Percentiles rank a stretch among this genome's conserved stretches.
These are phyloP conservation scores for Lasiodiplodia theobromae DNA, from an alignment of 2,329 filamentous ascomycete species.

Conservation along the genomic window DNA sequence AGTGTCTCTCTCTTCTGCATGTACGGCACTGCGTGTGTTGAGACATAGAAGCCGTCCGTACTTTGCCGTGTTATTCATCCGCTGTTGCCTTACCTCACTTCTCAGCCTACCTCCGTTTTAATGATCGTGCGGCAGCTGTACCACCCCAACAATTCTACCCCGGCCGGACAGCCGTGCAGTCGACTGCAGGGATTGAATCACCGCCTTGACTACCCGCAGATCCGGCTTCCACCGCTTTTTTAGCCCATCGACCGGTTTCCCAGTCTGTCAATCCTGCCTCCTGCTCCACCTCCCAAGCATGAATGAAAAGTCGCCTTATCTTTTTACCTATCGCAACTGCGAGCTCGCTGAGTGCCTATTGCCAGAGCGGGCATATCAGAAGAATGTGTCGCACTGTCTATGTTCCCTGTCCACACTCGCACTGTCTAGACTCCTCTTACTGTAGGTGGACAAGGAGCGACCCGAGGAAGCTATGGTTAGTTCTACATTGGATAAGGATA, in stretches of 20 bases:
- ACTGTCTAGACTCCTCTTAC: constrained; percentile 66
- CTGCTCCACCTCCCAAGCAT: constrained; percentile 66
- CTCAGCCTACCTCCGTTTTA: neutral
- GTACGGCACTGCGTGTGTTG: neutral
- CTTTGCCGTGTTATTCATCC: neutral
- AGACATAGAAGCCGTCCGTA: neutral
- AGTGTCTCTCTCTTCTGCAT: neutral
- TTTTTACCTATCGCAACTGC: neutral
- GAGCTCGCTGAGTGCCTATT: neutral
- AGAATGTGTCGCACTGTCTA: neutral
- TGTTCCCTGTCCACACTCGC: constrained; percentile 35
- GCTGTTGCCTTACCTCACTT: neutral
- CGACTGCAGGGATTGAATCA: too few species aligned
- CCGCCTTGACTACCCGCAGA: constrained; percentile 48
- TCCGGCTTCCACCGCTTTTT: constrained; percentile 72
- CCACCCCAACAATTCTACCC: constrained; percentile 33
- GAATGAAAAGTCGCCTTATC: constrained; percentile 49
- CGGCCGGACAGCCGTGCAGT: too few species aligned
- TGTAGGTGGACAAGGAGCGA: constrained; percentile 69
- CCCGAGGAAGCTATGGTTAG: constrained; percentile 51
- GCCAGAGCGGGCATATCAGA: neutral
- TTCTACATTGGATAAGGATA: neutral
- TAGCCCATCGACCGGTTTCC: constrained; percentile 73
- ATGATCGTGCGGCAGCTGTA: neutral
- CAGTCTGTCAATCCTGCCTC: constrained; percentile 78